Conservation (phyloP, 768 basidiomycete species). For the Trametes sanguinea region DNA sequence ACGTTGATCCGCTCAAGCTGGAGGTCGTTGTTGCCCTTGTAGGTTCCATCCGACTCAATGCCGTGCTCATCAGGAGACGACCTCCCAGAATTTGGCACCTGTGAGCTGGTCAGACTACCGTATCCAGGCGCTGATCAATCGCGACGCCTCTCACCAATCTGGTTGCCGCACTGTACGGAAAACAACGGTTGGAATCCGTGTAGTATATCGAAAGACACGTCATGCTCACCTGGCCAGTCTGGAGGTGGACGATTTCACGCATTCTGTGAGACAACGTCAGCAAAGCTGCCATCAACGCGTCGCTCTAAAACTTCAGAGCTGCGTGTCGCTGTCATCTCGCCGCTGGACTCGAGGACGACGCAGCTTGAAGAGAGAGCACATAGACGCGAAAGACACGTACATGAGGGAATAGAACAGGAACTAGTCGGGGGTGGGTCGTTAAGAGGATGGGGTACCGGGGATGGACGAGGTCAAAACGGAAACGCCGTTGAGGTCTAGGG, state of each 20-base stretch:
- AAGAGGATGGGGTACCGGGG: constrained; percentile 30
- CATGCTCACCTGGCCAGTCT: constrained; percentile 88
- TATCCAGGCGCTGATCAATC: constrained; percentile 11
- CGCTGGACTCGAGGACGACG: neutral
- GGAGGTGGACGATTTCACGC: constrained; percentile 99
- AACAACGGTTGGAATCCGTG: constrained; percentile 29
- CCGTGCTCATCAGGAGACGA: constrained; percentile 98
- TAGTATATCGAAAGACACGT: constrained; percentile 2
- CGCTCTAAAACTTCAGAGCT: constrained; percentile 4
- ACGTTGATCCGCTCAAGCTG: constrained; percentile 98
- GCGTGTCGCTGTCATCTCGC: neutral
- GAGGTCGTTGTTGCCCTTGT: constrained; percentile 91
- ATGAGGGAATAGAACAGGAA: constrained; percentile 29
- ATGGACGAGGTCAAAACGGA: constrained; percentile 30
- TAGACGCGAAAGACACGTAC: constrained; percentile 29
- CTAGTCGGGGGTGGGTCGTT: constrained; percentile 29
- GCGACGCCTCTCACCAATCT: constrained; percentile 74
- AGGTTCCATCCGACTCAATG: constrained; percentile 89
- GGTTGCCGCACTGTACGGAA: constrained; percentile 87
- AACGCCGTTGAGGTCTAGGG: constrained; percentile 28
- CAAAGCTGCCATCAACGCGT: constrained; percentile 21
- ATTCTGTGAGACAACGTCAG: constrained; percentile 55
- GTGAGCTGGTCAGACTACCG: constrained; percentile 21
- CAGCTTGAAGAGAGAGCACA: neutral
- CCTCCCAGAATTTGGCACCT: constrained; percentile 98